phyloP scores from a whole-genome alignment of 352 stramenopile genomes.

The Pythium rhizo-oryzae region DNA sequence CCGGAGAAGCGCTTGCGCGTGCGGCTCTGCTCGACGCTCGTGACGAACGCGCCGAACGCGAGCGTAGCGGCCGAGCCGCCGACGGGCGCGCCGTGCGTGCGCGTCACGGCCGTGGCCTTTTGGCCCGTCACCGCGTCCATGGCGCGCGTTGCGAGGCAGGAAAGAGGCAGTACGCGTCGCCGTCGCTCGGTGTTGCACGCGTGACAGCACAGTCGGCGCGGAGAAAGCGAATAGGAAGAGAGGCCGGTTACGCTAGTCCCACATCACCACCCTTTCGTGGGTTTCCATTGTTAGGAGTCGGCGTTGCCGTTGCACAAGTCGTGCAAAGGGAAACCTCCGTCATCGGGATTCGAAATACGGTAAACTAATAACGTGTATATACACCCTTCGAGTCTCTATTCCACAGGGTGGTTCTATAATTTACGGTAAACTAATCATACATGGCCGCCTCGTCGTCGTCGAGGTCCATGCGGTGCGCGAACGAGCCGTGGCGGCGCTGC shows the following conservation, averaged over 20 bases:
- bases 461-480: conserved; percentile 32
- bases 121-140: conserved; percentile 15
- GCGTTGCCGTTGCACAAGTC: neutral
- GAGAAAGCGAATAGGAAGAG: too few relatives aligned
- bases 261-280: too few relatives aligned
- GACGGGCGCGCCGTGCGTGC: conserved; percentile 10
- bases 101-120: conserved; percentile 25
- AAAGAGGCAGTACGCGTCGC: neutral
- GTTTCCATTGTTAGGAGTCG: too few relatives aligned
- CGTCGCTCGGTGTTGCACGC: too few relatives aligned
- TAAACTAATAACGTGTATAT: neutral
- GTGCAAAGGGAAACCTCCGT: too few relatives aligned
- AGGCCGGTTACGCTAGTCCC: too few relatives aligned
- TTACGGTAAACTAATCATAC: conserved; percentile 5
- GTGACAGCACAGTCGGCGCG: too few relatives aligned
- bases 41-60: conserved; percentile 42
- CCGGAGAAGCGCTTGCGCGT: conserved; percentile 28
- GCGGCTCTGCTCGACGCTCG: conserved; percentile 38
- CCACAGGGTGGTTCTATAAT: neutral
- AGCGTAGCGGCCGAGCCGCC: conserved; percentile 37
- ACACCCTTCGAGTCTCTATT: neutral
- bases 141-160: too few relatives aligned
- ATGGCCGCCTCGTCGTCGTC: conserved; percentile 2
- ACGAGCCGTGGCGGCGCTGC: conserved; percentile 90
- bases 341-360: too few relatives aligned